Evolutionary conservation across 371 early-diverging fungal species (phyloP), one percentile per base, ranked within the genome.

Genomic region (Mucor piriformis): DNA sequence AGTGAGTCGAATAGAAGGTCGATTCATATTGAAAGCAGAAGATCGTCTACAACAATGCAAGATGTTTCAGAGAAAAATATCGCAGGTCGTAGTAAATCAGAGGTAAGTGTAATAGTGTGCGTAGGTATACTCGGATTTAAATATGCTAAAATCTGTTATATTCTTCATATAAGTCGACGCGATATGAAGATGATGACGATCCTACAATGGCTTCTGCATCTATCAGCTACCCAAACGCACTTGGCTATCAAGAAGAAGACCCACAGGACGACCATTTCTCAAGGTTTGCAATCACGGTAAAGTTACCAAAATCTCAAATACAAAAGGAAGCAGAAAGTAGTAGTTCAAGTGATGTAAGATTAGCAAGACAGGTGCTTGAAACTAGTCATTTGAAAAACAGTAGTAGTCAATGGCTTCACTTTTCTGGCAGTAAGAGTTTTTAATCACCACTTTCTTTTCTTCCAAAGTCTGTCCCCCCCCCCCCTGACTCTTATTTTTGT

Each of bases 391-490:
- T 67, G 15, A 42, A 69, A 8, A 66, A 74, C 44, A 72, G 67
- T 48, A 69, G 72, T 33, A 72, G 67, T 47, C 70, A 67, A 63
- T 72, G 72, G 72, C 51, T 72, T 16, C 54, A 44, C 6, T 48
- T 46, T 29, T 54, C 66, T 40, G 55, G 64, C 10, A 67, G 70
- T 35, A 68, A 58, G 53, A 64, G 64, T 23, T 52, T 73, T 49
- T 69, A 61, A 56, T 7, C 24, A 6, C 7, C 11, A 24, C 11
- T 46, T 44, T 21, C 11, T 23, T 23, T 24, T 23, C 21, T 23
- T 18, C 20, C 11, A 18, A 8, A n/a, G 11, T 35, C 21, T 51
- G 6, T 52, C 20, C 6, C 23, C 21, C 7, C n/a, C 33, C 33
- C 13, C 35, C 21, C 15, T 23, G 15, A 20, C 10, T 18, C 27